Conservation (phyloP, 164 flowering plant genomes). For the Stephania yunnanensis region DNA sequence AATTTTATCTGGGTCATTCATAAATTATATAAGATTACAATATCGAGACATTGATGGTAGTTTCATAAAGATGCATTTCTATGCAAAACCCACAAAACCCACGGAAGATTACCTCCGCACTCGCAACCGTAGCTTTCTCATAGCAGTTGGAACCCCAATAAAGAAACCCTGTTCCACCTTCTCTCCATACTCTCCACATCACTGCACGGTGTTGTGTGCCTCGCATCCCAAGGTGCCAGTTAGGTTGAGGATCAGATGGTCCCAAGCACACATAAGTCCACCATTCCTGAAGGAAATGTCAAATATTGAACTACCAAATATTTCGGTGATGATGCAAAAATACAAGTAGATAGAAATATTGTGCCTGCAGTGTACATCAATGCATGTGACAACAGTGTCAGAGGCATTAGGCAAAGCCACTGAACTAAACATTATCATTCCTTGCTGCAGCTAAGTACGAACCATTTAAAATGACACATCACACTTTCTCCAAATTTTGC, state of each 20-base stretch:
- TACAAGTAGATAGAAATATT: background rate
- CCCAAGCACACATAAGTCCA: constrained; percentile 99
- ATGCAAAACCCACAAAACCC: constrained; percentile 7
- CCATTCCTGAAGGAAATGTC: constrained; percentile 65
- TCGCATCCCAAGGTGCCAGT: constrained; percentile 98
- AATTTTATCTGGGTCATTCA: constrained; percentile 61
- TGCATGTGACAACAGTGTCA: background rate
- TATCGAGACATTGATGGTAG: background rate
- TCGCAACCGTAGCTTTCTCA: constrained; percentile 83
- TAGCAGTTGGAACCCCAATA: constrained; percentile 99
- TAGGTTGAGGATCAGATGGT: constrained; percentile 96
- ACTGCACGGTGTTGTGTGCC: constrained; percentile 99
- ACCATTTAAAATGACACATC: too few relatives aligned
- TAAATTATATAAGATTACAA: background rate
- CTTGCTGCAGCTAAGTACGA: background rate
- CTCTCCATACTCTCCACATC: constrained; percentile 99
- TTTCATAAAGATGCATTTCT: background rate
- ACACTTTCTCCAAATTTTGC: too few relatives aligned
- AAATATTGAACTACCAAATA: background rate
- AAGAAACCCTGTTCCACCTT: constrained; percentile 88
- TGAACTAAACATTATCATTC: background rate
- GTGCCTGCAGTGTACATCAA: background rate
- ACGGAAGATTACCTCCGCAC: constrained; percentile 70
- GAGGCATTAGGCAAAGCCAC: background rate
- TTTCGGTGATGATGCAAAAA: background rate